Conservation (phyloP, 2,329 filamentous ascomycete species). For the Colletotrichum lindemuthianum region DNA sequence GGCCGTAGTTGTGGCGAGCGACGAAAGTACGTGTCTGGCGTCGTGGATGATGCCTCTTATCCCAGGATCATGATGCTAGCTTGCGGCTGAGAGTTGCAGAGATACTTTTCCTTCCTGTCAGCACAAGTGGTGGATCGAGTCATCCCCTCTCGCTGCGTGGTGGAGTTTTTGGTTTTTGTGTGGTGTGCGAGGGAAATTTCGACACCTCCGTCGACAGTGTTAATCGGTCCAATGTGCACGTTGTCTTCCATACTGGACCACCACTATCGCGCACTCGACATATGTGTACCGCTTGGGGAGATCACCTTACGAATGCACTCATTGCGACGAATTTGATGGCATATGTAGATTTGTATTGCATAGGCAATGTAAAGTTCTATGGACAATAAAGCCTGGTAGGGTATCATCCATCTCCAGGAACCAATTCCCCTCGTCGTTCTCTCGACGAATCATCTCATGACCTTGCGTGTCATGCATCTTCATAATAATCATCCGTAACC, state of each 20-base stretch:
- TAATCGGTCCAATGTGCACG: constrained; percentile 4
- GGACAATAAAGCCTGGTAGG: constrained; percentile 26
- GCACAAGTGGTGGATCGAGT: constrained; percentile 31
- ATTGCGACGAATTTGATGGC: no score
- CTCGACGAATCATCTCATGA: constrained; percentile 15
- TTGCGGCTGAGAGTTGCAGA: constrained; percentile 28
- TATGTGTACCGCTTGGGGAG: no score
- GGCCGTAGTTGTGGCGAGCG: neutral
- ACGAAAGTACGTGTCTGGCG: constrained; percentile 10
- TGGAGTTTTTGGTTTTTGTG: constrained; percentile 20
- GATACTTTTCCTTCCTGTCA: constrained; percentile 19
- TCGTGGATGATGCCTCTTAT: constrained; percentile 18
- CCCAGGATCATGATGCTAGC: constrained; percentile 34
- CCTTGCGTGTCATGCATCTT: constrained; percentile 25
- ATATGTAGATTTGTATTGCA: constrained; percentile 7
- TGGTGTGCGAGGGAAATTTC: constrained; percentile 18
- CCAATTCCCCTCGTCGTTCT: constrained; percentile 2
- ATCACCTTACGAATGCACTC: no score
- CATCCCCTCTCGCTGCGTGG: constrained; percentile 19
- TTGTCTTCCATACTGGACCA: neutral
- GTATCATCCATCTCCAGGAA: constrained; percentile 32
- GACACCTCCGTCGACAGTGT: constrained; percentile 31
- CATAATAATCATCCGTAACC: constrained; percentile 28
- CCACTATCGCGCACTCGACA: neutral
- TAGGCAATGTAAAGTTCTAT: constrained; percentile 30